Conservation (phyloP, 2,329 filamentous ascomycete genomes). For the Cercospora sojina region DNA sequence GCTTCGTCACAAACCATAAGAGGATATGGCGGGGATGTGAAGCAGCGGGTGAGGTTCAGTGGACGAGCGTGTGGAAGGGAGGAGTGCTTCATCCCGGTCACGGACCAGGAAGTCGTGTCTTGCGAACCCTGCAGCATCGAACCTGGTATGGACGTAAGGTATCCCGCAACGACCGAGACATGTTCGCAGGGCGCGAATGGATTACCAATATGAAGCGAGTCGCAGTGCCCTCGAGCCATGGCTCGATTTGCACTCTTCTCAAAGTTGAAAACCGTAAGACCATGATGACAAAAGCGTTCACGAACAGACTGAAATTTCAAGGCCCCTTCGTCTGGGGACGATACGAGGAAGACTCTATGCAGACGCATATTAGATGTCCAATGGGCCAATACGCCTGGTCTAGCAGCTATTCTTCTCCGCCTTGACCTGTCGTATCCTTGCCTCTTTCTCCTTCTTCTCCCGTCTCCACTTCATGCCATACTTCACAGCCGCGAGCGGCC, state of each 20-base stretch:
- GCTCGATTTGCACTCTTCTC: background rate
- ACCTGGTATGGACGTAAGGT: background rate
- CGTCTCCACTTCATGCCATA: slow-evolving; percentile 34
- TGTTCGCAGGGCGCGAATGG: background rate
- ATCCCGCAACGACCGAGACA: background rate
- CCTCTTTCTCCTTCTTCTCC: slow-evolving; percentile 29
- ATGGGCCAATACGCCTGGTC: background rate
- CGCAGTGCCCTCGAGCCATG: background rate
- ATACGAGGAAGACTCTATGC: too few species aligned
- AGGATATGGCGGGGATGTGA: background rate
- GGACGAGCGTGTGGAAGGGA: background rate
- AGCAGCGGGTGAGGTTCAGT: background rate
- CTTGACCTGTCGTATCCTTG: slow-evolving; percentile 5
- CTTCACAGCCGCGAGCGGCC: slow-evolving; percentile 27
- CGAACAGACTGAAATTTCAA: background rate
- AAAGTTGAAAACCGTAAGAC: background rate
- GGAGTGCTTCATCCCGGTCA: background rate
- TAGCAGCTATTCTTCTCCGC: background rate
- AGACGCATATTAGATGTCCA: too few species aligned
- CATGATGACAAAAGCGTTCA: background rate
- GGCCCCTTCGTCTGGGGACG: too few species aligned
- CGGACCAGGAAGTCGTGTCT: slow-evolving; percentile 2
- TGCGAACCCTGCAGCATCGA: background rate
- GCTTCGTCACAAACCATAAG: background rate
- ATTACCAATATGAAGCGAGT: background rate